Percentiles rank a stretch among this genome's conserved stretches.
Conservation (phyloP, 441 rosid species). For the Syzygium malaccense region DNA sequence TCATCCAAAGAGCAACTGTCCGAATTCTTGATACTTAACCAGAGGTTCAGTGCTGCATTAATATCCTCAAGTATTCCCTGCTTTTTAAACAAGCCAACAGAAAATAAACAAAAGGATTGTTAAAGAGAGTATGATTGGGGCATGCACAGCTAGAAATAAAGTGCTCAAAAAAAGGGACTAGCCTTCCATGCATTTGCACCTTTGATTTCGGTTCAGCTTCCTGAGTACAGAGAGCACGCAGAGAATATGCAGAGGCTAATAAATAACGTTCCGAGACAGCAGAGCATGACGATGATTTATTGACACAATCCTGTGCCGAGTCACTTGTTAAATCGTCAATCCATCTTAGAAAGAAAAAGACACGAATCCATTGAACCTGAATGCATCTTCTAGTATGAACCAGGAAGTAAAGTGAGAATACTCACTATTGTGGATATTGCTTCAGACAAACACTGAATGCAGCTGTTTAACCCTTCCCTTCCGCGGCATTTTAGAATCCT, state of each 20-base stretch:
- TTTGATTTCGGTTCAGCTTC: constrained; percentile 80
- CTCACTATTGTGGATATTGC: constrained; percentile 63
- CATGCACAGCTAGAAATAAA: constrained; percentile 1
- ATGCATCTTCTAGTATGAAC: constrained; percentile 1
- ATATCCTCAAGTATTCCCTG: constrained; percentile 65
- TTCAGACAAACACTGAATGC: constrained; percentile 59
- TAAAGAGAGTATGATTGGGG: constrained; percentile 3
- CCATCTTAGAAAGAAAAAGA: constrained; percentile 7
- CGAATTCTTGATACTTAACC: constrained; percentile 36
- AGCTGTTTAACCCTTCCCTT: constrained; percentile 36
- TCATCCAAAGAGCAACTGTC: constrained; percentile 24
- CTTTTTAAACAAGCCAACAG: background rate
- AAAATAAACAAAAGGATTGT: constrained; percentile 1
- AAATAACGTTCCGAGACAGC: constrained; percentile 29
- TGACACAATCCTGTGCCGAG: constrained; percentile 26
- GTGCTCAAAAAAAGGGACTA: constrained; percentile 19
- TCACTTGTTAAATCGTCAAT: constrained; percentile 11
- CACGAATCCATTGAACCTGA: background rate
- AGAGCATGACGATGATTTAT: constrained; percentile 10
- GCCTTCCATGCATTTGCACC: constrained; percentile 41
- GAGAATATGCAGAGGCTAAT: constrained; percentile 63
- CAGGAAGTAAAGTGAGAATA: constrained; percentile 4
- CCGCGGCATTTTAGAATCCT: constrained; percentile 45
- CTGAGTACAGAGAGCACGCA: constrained; percentile 66
- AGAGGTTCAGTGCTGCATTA: constrained; percentile 45